Base-by-base conservation (phyloP, 1,284 basidiomycete species). In the Tylopilus sp. region DNA sequence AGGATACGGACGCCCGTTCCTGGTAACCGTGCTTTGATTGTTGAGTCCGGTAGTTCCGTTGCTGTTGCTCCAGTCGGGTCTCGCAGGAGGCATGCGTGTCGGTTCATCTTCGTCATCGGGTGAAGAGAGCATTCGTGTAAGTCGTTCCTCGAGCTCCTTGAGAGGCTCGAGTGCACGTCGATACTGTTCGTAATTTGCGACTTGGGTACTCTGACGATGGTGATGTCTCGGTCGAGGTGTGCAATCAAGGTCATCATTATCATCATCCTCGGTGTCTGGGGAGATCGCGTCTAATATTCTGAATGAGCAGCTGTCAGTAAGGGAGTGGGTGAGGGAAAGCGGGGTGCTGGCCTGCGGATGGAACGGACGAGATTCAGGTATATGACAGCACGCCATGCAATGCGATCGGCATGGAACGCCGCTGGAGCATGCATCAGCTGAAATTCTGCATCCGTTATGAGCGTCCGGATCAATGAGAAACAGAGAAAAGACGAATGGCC, bases 341-440 rank as follows among this genome's bases (percentile, higher is more conserved):
- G 12, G 24, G 12, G 42, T 26, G 64, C 74, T 57, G 61, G 82
- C 85, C 83, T 80, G 56, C 82, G 80, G 59, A 91, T 71, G 52
- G 88, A 91, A 61, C 82, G 81, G 53, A 89, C 84, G 57, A 91
- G 76, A 68, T 91, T 91, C 54, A 91, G 77, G 69, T 90, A 90
- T 60, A 91, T 86, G 57, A 91, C 87, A 44, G 85, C 78, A 48
- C 88, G 81, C 88, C 88, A 91, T 31, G 88, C 85, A 52, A 86
- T 79, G 56, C 88, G 77, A 63, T 91, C 88, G 24, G 82, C 79
- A 53, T 79, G 79, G 66, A 90, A 90, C 24, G 82, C 78, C 34
- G 78, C 80, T 7, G 83, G 83, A 1, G 82, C 77, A 63, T 89
- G 85, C 62, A 88, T 68, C 12, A 90, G 74, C 65, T 90, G 88